These are phyloP conservation scores for Volvox carteri DNA, from an alignment of 163 green algal genomes.

Conservation along the genomic window DNA sequence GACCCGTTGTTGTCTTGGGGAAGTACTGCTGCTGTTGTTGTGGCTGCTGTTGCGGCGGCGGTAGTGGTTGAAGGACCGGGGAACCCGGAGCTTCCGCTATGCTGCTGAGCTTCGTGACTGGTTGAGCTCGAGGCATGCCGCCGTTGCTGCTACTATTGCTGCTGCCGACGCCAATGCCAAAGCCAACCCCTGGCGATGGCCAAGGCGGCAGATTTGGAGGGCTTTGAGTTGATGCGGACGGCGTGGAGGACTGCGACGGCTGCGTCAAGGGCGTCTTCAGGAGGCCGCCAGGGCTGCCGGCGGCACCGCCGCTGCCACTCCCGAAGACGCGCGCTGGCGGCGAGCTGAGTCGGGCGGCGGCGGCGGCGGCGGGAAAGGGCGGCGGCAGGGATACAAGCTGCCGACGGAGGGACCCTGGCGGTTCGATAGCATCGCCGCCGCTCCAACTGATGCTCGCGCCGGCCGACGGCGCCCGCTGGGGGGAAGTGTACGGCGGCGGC, in stretches of 20 bases:
- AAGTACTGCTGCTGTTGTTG: background rate
- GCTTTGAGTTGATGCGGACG: background rate
- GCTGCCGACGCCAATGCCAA: background rate
- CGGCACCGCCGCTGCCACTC: background rate
- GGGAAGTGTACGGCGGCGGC: background rate
- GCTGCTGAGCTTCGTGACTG: conserved; percentile 29
- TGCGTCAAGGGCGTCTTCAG: background rate
- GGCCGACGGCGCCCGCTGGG: background rate
- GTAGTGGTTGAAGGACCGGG: background rate
- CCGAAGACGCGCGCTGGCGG: background rate
- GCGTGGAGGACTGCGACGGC: too few relatives aligned
- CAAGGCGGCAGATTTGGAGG: background rate
- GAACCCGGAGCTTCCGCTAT: conserved; percentile 37
- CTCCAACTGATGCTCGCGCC: background rate
- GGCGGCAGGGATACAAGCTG: conserved; percentile 32
- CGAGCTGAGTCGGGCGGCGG: background rate
- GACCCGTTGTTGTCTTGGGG: background rate
- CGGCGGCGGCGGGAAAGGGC: background rate
- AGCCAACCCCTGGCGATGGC: background rate
- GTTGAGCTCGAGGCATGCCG: background rate
- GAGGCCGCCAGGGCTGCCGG: background rate
- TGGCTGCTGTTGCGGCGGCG: background rate
- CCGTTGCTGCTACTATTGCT: background rate
- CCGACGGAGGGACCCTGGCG: background rate
- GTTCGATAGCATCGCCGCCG: conserved; percentile 12